These are phyloP conservation scores for Apophysomyces sp. DNA, from an alignment of 371 early-diverging fungal genomes.

Conservation along the genomic window DNA sequence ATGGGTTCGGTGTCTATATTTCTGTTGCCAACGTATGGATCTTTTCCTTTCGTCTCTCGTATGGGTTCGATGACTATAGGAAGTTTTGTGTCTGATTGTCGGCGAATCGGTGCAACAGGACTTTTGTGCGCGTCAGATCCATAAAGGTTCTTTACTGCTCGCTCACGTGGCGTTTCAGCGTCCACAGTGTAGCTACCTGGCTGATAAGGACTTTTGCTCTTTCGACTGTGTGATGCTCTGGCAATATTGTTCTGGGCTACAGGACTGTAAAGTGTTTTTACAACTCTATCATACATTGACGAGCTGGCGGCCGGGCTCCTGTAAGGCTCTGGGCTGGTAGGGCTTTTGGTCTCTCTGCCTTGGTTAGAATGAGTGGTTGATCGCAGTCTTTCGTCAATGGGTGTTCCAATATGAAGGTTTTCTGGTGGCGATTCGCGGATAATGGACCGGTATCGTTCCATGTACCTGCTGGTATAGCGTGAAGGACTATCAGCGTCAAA, in stretches of 20 bases:
- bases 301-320: neutral
- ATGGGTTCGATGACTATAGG: neutral
- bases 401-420: slow-evolving; percentile 6
- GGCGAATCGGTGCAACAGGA: neutral
- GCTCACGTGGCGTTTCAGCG: neutral
- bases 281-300: neutral
- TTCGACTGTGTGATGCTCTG: neutral
- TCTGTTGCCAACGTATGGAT: neutral
- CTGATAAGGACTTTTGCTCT: neutral
- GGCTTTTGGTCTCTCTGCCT: neutral
- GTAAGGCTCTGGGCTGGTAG: neutral
- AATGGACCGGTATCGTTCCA: slow-evolving; percentile 16
- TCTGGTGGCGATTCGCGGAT: slow-evolving; percentile 19
- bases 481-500: neutral
- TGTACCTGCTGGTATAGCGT: neutral
- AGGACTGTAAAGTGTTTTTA: neutral
- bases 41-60: neutral
- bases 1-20: neutral
- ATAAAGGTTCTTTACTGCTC: neutral
- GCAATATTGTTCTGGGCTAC: neutral
- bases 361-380: neutral
- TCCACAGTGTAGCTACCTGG: neutral
- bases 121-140: neutral
- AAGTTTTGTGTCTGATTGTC: neutral
- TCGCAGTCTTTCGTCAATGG: slow-evolving; percentile 1